Evolutionary conservation across 441 rosid species (phyloP).

Genomic region (Syzygium syzygioides): DNA sequence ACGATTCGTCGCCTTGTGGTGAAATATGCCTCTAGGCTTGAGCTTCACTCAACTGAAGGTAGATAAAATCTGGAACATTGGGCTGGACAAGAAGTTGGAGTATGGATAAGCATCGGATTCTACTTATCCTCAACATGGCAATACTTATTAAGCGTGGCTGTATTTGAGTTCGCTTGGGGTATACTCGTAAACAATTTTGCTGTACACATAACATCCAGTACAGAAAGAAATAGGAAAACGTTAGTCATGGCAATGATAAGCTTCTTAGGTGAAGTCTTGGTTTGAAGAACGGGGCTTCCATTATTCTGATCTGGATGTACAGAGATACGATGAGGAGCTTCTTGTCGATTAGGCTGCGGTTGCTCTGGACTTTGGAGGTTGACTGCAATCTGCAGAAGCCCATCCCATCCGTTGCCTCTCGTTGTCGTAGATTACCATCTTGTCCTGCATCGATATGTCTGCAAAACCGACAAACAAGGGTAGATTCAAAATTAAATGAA

Average conservation of each 20-base stretch:
- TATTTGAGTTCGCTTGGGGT: not conserved
- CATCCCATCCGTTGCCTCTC: slow-evolving; percentile 80
- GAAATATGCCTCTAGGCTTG: not conserved
- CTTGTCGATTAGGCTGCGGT: not conserved
- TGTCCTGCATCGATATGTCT: slow-evolving; percentile 96
- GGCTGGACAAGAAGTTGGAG: not conserved
- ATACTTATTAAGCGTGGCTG: not conserved
- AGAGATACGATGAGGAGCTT: not conserved
- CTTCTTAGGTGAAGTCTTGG: not conserved
- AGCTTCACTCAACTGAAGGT: not conserved
- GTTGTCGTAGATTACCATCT: slow-evolving; percentile 72
- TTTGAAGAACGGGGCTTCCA: not conserved
- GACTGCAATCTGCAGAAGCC: slow-evolving; percentile 52
- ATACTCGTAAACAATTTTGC: not conserved
- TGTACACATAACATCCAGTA: not conserved
- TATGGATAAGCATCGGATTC: not conserved
- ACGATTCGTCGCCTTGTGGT: not conserved
- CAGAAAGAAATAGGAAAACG: not conserved
- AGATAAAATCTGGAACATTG: not conserved
- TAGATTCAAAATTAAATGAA: not conserved
- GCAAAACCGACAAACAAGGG: not conserved
- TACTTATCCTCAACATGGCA: not conserved
- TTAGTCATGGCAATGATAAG: not conserved
- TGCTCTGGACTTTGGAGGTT: slow-evolving; percentile 36
- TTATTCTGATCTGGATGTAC: not conserved